These are phyloP conservation scores for Reticulascus tulasneorum DNA, from an alignment of 2,329 filamentous ascomycete species.

Conservation along the genomic window DNA sequence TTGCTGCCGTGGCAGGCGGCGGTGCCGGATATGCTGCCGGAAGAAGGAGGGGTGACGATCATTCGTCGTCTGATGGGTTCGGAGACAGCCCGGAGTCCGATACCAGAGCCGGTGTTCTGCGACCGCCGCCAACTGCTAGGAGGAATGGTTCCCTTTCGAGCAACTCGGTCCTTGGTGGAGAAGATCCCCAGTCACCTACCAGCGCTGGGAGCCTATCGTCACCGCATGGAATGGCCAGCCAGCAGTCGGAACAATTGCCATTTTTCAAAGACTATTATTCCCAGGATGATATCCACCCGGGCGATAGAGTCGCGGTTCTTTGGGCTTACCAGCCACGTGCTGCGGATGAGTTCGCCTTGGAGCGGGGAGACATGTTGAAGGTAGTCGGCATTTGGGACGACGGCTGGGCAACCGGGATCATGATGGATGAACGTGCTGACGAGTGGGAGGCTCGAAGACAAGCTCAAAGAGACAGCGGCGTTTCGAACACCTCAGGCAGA, in stretches of 20 bases:
- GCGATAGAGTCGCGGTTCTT: slow-evolving; percentile 82
- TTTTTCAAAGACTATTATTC: slow-evolving; percentile 99
- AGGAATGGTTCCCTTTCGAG: slow-evolving; percentile 89
- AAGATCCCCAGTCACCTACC: slow-evolving; percentile 67
- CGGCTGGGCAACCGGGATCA: slow-evolving; percentile 92
- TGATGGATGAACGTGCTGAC: slow-evolving; percentile 77
- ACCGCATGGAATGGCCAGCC: slow-evolving; percentile 75
- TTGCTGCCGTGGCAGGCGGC: slow-evolving; percentile 36
- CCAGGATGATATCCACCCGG: slow-evolving; percentile 88
- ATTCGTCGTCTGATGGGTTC: slow-evolving; percentile 69
- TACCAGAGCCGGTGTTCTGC: slow-evolving; percentile 47
- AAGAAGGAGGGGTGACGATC: slow-evolving; percentile 46
- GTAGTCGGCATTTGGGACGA: slow-evolving; percentile 99
- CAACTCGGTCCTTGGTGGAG: slow-evolving; percentile 65
- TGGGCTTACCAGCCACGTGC: slow-evolving; percentile 98
- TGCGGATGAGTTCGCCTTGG: slow-evolving; percentile 86
- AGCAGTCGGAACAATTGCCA: slow-evolving; percentile 90
- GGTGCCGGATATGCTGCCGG: slow-evolving; percentile 44
- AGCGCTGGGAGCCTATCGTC: slow-evolving; percentile 76
- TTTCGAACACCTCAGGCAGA: slow-evolving; percentile 72
- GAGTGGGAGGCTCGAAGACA: slow-evolving; percentile 79
- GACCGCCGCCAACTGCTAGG: slow-evolving; percentile 58
- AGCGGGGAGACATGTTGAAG: slow-evolving; percentile 96
- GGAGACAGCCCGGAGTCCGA: slow-evolving; percentile 69
- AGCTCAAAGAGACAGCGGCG: slow-evolving; percentile 84